phyloP scores from a whole-genome alignment of 768 basidiomycete species.

The Paxillus rubicundulus region DNA sequence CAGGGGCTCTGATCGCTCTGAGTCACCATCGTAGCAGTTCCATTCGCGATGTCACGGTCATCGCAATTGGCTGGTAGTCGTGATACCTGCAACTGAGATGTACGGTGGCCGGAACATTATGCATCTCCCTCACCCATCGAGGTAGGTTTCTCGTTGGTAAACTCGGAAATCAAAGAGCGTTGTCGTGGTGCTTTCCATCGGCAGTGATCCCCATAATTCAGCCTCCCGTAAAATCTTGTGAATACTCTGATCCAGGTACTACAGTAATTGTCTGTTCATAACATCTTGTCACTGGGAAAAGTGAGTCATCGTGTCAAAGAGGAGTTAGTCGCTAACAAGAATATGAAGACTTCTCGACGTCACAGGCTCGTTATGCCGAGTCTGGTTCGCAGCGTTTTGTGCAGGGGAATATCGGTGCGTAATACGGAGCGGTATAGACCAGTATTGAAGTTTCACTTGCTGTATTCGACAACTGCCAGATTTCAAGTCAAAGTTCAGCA shows the following conservation, averaged over 20 bases:
- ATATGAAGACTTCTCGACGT: slow-evolving; percentile 26
- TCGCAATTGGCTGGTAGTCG: neutral
- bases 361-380: slow-evolving; percentile 22
- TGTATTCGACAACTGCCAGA: no score
- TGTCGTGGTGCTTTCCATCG: neutral
- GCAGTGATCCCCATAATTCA: neutral
- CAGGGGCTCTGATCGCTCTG: no score
- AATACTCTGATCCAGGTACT: slow-evolving; percentile 25
- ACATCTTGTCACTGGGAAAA: slow-evolving; percentile 21
- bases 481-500: no score
- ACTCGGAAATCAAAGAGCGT: neutral
- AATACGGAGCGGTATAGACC: slow-evolving; percentile 1
- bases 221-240: no score
- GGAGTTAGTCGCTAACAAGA: neutral
- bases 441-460: no score
- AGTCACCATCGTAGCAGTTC: no score
- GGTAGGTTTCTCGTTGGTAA: neutral
- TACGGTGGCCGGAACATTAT: neutral
- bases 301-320: slow-evolving; percentile 9
- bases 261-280: slow-evolving; percentile 8
- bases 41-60: no score
- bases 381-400: slow-evolving; percentile 24
- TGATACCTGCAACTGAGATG: neutral
- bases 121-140: neutral
- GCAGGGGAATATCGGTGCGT: slow-evolving; percentile 20